A percentile compares a stretch with the other conserved stretches of the same genome.
Conservation (phyloP, 352 stramenopile genomes). For the Stramenopiles sp. region DNA sequence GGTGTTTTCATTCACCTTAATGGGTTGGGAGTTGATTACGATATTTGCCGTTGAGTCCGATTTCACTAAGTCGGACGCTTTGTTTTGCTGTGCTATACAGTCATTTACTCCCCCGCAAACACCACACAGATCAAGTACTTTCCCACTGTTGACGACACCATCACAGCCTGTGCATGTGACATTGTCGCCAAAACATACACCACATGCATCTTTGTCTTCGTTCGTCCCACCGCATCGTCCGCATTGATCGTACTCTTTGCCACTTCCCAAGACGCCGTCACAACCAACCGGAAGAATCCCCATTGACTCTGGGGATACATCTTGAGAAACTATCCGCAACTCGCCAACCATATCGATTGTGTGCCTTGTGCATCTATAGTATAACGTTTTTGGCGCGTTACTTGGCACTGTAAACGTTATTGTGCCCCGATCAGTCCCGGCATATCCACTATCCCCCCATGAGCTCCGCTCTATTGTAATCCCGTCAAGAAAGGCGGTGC, state of each 20-base stretch:
- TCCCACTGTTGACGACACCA: background rate
- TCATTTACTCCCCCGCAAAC: background rate
- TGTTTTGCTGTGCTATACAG: background rate
- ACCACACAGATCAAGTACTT: background rate
- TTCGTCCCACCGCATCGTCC: background rate
- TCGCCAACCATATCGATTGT: background rate
- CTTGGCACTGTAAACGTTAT: background rate
- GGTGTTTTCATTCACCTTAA: too few species aligned
- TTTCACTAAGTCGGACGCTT: background rate
- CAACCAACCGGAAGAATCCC: background rate
- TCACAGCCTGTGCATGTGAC: background rate
- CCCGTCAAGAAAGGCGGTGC: background rate
- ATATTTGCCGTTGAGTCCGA: background rate
- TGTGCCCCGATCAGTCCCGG: background rate
- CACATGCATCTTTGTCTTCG: background rate
- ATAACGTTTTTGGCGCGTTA: background rate
- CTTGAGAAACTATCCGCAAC: background rate
- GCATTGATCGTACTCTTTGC: background rate
- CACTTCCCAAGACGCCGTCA: background rate
- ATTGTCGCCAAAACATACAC: background rate
- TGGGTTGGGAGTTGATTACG: too few species aligned
- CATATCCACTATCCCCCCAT: background rate
- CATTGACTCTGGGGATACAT: too few species aligned
- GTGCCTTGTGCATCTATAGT: background rate
- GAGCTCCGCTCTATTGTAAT: background rate